phyloP scores from a whole-genome alignment of 805 yeast species.

The Lipomyces yamadae region DNA sequence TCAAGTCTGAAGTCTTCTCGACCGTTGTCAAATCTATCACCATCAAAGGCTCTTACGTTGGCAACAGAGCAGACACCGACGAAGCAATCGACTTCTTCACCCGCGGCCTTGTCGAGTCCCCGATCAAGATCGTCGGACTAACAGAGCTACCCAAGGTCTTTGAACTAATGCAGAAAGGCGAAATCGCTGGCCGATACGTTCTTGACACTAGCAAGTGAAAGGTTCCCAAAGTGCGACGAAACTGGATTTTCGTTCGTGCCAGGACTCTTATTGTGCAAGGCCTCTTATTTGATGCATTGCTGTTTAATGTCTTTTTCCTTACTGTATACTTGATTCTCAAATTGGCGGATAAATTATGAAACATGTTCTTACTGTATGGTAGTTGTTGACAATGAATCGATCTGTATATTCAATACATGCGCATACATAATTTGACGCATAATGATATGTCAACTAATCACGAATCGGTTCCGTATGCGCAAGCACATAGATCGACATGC shows the following conservation, averaged over 20 bases:
- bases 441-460: too few relatives aligned
- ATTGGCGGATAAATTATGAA: too few relatives aligned
- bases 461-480: too few relatives aligned
- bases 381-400: too few relatives aligned
- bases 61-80: constrained; percentile 84
- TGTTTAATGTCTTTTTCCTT: not conserved
- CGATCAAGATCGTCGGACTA: constrained; percentile 76
- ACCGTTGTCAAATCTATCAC: constrained; percentile 73
- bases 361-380: too few relatives aligned
- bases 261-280: not conserved
- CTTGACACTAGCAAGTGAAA: constrained; percentile 66
- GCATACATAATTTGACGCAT: too few relatives aligned
- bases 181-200: constrained; percentile 86
- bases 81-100: constrained; percentile 78
- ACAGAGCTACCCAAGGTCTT: constrained; percentile 71
- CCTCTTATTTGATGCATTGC: not conserved
- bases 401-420: too few relatives aligned
- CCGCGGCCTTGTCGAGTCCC: constrained; percentile 73
- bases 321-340: too few relatives aligned
- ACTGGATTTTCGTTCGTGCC: not conserved
- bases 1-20: constrained; percentile 69
- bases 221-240: not conserved
- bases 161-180: constrained; percentile 79
- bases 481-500: too few relatives aligned
- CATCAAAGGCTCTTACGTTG: constrained; percentile 84